Base-by-base conservation (phyloP, 208 protist genomes). In the Porcisia hertigi region DNA sequence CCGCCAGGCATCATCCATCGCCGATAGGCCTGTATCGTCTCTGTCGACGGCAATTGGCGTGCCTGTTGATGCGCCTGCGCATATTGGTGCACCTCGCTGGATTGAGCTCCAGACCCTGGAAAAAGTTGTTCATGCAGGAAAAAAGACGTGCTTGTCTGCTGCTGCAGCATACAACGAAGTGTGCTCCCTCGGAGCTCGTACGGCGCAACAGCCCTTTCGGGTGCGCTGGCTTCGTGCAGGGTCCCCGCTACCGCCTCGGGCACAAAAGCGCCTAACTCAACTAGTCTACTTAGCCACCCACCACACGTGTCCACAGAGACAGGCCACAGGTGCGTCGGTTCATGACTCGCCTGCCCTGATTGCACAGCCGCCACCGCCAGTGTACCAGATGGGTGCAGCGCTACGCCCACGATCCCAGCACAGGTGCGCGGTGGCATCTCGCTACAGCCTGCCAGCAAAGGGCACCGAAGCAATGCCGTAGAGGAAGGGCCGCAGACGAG, bases 321-420 rank as follows among this genome's bases (percentile, higher is more conserved):
- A 0, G 87, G 84, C 55, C 86, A 75, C n/a, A 96, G 72, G 25
- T 88, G 85, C 71, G 89, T 45, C 6, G 85, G 64, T 30, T 85
- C 82, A 53, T 74, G 76, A 11, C 49, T 34, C 7, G 75, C 45
- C n/a, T 75, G 63, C 6, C 87, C 88, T 34, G 77, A 80, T 18
- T 84, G 84, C 57, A 93, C 45, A 25, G 75, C 77, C 34, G 91
- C 6, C 64, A 94, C 67, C 8, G 86, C 84, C 52, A 97, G 58
- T 2, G 75, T 76, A 63, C 73, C 81, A 7, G 88, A 88, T 5
- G 89, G 85, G 72, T 97, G 93, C 49, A 94, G 52, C 4, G 93
- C 80, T 34, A 94, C 73, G 41, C 89, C 89, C 36, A 69, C 58
- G 1, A 97, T 60, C 11, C 62, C 88, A 0, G 81, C 72, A 53